These are phyloP conservation scores for Diutina rugosa DNA, from an alignment of 1,139 yeast species.

Conservation along the genomic window DNA sequence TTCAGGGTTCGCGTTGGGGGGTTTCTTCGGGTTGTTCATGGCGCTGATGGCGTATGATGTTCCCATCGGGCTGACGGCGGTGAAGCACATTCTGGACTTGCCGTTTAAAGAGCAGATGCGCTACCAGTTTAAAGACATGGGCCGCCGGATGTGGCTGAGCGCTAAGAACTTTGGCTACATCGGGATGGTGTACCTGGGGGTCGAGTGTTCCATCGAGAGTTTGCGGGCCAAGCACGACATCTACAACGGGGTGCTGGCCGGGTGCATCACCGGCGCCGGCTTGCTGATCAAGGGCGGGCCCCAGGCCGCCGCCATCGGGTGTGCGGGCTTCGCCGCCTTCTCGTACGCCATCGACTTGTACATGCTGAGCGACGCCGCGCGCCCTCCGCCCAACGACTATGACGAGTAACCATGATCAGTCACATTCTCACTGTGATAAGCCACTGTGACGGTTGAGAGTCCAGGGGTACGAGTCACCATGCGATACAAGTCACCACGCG, in stretches of 20 bases:
- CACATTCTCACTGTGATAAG: too few species aligned
- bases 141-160: constrained; percentile 66
- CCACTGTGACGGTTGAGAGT: too few species aligned
- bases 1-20: constrained; percentile 91
- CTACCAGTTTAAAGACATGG: constrained; percentile 87
- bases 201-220: constrained; percentile 82
- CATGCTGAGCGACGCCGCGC: constrained; percentile 73
- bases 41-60: constrained; percentile 85
- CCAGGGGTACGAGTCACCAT: too few species aligned
- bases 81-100: constrained; percentile 53
- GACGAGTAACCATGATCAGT: constrained; percentile 38
- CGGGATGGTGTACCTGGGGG: constrained; percentile 89
- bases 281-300: constrained; percentile 90
- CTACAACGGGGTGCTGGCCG: constrained; percentile 86
- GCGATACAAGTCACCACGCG: too few species aligned
- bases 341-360: constrained; percentile 88
- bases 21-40: constrained; percentile 93
- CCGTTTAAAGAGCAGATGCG: constrained; percentile 93
- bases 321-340: constrained; percentile 97
- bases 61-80: constrained; percentile 51
- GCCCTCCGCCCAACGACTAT: constrained; percentile 83
- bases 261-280: constrained; percentile 90
- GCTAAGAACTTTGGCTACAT: constrained; percentile 94
- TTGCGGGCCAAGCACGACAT: constrained; percentile 86
- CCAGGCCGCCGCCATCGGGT: constrained; percentile 79